A percentile compares a stretch with the other conserved stretches of the same genome.
Evolutionary conservation across 2,329 filamentous ascomycete species (phyloP).

Genomic region (Plenodomus tracheiphilus): DNA sequence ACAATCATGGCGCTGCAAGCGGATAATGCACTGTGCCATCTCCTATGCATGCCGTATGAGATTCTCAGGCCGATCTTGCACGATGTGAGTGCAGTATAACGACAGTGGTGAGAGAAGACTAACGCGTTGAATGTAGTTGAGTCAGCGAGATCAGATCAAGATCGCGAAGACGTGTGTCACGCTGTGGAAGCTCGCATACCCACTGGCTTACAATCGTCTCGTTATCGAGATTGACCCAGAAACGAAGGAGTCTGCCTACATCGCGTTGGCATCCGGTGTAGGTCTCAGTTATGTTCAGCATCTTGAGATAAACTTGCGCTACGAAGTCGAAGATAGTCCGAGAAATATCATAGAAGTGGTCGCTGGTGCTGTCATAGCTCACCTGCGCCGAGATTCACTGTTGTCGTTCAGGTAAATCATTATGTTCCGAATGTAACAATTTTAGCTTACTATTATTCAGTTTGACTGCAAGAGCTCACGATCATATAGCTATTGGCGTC

Average conservation of each 20-base stretch:
- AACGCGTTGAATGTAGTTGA: neutral
- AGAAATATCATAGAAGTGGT: neutral
- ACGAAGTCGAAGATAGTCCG: neutral
- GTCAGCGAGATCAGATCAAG: conserved; percentile 1
- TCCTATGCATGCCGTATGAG: conserved; percentile 4
- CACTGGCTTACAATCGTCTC: conserved; percentile 1
- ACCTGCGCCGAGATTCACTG: neutral
- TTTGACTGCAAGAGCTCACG: too few relatives aligned
- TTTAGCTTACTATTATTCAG: too few relatives aligned
- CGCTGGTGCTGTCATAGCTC: neutral
- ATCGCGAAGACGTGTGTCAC: conserved; percentile 2
- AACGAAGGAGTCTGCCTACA: neutral
- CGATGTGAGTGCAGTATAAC: neutral
- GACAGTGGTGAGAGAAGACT: neutral
- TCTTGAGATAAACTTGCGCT: neutral
- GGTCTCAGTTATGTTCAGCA: conserved; percentile 1
- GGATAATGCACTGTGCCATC: neutral
- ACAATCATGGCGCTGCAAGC: neutral
- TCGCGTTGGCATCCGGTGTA: conserved; percentile 1
- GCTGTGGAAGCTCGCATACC: conserved; percentile 2
- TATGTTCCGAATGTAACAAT: too few relatives aligned
- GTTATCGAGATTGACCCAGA: neutral
- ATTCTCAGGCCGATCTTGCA: conserved; percentile 2
- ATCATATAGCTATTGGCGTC: neutral
- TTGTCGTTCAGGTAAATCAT: conserved; percentile 3